phyloP scores from a whole-genome alignment of 2,329 filamentous ascomycete species.

The Diaporthe sp. region DNA sequence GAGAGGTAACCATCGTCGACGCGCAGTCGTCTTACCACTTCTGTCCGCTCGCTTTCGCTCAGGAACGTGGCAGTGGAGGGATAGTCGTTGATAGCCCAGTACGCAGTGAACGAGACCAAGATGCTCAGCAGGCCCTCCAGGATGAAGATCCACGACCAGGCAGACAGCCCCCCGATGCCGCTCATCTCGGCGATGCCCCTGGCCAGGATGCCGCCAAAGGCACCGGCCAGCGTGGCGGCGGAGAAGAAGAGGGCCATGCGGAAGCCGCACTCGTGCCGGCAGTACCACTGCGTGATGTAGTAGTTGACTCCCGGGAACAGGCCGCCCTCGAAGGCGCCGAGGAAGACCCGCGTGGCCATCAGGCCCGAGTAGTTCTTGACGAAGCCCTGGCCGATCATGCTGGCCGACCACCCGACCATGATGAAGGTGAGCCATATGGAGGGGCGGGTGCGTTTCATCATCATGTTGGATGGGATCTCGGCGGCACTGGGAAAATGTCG shows the following conservation, averaged over 20 bases:
- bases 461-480: constrained; percentile 70
- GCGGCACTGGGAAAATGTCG: not conserved
- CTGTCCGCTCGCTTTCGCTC: constrained; percentile 56
- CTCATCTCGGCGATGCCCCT: constrained; percentile 72
- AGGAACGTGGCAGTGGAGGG: constrained; percentile 67
- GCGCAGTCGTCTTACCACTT: constrained; percentile 59
- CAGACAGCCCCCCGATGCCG: constrained; percentile 63
- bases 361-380: constrained; percentile 65
- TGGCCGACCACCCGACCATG: constrained; percentile 57
- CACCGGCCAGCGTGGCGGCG: constrained; percentile 71
- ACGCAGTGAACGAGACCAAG: constrained; percentile 56
- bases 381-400: constrained; percentile 58
- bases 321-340: constrained; percentile 72
- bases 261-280: constrained; percentile 70
- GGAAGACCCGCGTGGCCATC: constrained; percentile 66
- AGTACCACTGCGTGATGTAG: constrained; percentile 71
- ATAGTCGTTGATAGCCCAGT: constrained; percentile 68
- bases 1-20: constrained; percentile 62
- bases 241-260: constrained; percentile 74
- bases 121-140: constrained; percentile 70
- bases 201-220: constrained; percentile 74
- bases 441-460: constrained; percentile 68
- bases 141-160: constrained; percentile 88
- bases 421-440: constrained; percentile 66
- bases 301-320: constrained; percentile 72